Base-by-base conservation (phyloP, 805 yeast genomes). In the Starmerella stigmatis region DNA sequence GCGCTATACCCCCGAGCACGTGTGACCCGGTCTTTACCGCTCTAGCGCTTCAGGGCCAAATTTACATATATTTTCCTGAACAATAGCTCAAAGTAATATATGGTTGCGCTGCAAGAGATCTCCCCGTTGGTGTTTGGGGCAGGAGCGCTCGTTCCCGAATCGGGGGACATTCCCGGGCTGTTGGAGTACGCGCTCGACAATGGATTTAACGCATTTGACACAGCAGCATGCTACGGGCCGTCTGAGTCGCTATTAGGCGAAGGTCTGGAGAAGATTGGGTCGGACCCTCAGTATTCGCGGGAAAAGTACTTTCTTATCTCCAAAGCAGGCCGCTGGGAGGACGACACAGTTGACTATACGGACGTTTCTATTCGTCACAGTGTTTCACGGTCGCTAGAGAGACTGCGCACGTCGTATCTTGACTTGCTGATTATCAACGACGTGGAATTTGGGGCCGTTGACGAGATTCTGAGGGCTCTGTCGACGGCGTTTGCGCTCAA, bases 171-270 rank as follows among this genome's bases (percentile, higher is more conserved):
- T 9, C 66, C 64, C 11, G 76, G 74, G 0, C 72, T 88, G 40
- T 53, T 88, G 17, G 58, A 65, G 39, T 56, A 61, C 12, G 92
- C 88, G 0, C 79, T 88, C 56, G 63, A 67, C 16, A 57, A 68
- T 21, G 96, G 96, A 0, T 66, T 85, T 48, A 72, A 70, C 38
- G 92, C 94, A 1, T 68, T 88, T 28, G 96, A 88, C 59, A 86
- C 96, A 0, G 83, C 96, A 0, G 96, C 96, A 3, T 86, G 84
- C 64, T 88, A 88, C 60, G 96, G 97, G 0, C 85, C 85, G 0
- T 82, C 94, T 4, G 97, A 88, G 57, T 69, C 63, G 17, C 51
- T 88, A 11, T 59, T 84, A 4, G 96, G 97, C 1, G 49, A 69
- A 12, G 89, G 86, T 0, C 64, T 88, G 51, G 59, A 62, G 20